phyloP scores from a whole-genome alignment of 306 rosid species.

The Potentilla sterilis region DNA sequence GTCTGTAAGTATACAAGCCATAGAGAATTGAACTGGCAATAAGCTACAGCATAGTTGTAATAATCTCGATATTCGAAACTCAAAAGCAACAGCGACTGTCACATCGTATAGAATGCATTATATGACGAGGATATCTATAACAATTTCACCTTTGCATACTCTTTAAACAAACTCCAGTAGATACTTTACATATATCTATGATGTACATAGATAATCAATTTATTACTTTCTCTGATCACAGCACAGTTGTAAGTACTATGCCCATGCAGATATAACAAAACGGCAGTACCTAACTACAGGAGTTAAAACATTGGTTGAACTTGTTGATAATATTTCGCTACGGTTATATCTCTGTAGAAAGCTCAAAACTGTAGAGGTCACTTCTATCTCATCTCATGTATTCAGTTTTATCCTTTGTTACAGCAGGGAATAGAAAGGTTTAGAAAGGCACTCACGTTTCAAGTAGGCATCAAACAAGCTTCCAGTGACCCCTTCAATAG shows the following conservation, averaged over 20 bases:
- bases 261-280: background rate
- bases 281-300: background rate
- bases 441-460: slow-evolving; percentile 60
- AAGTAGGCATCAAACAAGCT: slow-evolving; percentile 81
- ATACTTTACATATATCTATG: background rate
- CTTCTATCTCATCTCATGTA: background rate
- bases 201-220: background rate
- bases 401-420: background rate
- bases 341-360: background rate
- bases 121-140: too few species aligned
- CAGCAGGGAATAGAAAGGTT: background rate
- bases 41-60: background rate
- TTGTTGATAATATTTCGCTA: background rate
- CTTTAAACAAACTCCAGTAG: background rate
- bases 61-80: background rate
- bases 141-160: background rate
- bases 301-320: background rate
- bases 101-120: background rate
- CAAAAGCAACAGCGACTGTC: background rate
- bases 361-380: background rate
- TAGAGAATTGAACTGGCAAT: background rate
- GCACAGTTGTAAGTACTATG: background rate
- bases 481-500: slow-evolving; percentile 90
- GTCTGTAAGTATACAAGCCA: slow-evolving; percentile 14
- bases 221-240: background rate